phyloP scores from a whole-genome alignment of 805 yeast species.

The Candida maltosa region DNA sequence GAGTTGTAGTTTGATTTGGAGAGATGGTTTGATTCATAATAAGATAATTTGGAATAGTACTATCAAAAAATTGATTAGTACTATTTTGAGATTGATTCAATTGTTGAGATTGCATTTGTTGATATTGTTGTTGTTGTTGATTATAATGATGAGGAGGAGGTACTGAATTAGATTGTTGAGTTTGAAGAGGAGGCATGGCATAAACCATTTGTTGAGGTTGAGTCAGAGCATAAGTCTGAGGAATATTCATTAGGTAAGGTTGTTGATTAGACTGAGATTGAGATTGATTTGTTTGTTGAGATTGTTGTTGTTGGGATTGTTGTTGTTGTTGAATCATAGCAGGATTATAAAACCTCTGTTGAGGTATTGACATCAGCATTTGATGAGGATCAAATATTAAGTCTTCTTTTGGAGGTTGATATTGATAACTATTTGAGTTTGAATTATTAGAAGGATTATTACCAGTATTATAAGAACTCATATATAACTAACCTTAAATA shows the following conservation, averaged over 20 bases:
- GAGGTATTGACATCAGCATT: too few species aligned
- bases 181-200: conserved; percentile 3
- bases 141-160: background rate
- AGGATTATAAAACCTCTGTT: background rate
- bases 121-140: background rate
- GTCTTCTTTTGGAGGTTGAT: too few species aligned
- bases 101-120: background rate
- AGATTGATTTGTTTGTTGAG: conserved; percentile 2
- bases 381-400: too few species aligned
- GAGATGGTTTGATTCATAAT: conserved; percentile 16
- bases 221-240: conserved; percentile 1
- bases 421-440: too few species aligned
- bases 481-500: too few species aligned
- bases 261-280: conserved; percentile 1
- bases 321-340: background rate
- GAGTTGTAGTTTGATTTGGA: conserved; percentile 9
- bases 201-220: conserved; percentile 6
- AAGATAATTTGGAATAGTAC: conserved; percentile 17
- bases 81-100: conserved; percentile 1
- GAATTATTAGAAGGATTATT: too few species aligned
- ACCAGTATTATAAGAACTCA: too few species aligned
- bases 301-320: conserved; percentile 2
- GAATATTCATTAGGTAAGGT: background rate
- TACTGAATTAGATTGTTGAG: background rate
- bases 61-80: conserved; percentile 10